Percentiles rank a stretch among this genome's conserved stretches.
phyloP scores from a whole-genome alignment of 2,329 filamentous ascomycete genomes.

The Mycosphaerella sp. region DNA sequence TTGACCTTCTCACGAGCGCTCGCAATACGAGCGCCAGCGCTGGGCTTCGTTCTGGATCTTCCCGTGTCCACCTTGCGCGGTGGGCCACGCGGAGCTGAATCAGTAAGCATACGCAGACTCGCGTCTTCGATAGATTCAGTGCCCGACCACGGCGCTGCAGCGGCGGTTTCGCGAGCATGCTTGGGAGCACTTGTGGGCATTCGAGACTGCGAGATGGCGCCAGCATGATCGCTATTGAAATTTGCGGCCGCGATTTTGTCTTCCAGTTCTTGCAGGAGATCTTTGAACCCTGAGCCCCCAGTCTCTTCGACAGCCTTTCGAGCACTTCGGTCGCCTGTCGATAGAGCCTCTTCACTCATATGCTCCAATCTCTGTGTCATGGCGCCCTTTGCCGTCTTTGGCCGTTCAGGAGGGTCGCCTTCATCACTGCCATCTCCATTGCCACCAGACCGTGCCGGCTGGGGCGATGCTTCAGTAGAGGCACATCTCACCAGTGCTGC shows the following conservation, averaged over 20 bases:
- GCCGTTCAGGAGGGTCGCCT: neutral
- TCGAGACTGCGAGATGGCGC: slow-evolving; percentile 8
- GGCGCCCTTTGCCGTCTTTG: slow-evolving; percentile 44
- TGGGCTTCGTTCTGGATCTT: slow-evolving; percentile 34
- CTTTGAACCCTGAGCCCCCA: slow-evolving; percentile 48
- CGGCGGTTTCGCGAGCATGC: slow-evolving; percentile 63
- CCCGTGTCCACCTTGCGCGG: slow-evolving; percentile 42
- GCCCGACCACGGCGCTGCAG: slow-evolving; percentile 69
- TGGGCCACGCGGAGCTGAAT: slow-evolving; percentile 42
- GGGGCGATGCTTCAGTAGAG: slow-evolving; percentile 19
- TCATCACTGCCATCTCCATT: slow-evolving; percentile 11
- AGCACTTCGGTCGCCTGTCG: slow-evolving; percentile 50
- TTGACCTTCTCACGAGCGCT: slow-evolving; percentile 54
- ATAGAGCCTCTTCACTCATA: slow-evolving; percentile 55
- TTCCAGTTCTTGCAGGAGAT: slow-evolving; percentile 52
- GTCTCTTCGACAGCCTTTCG: slow-evolving; percentile 51
- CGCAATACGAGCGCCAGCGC: slow-evolving; percentile 47
- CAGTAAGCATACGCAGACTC: slow-evolving; percentile 69
- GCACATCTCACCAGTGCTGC: slow-evolving; percentile 12
- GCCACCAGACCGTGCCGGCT: slow-evolving; percentile 2
- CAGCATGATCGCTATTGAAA: slow-evolving; percentile 48
- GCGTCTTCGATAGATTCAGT: slow-evolving; percentile 67
- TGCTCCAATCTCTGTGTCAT: slow-evolving; percentile 53
- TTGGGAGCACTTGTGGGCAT: slow-evolving; percentile 53
- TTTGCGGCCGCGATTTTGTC: slow-evolving; percentile 52